Evolutionary conservation across 805 yeast species (phyloP), one percentile per base, ranked within the genome.

Genomic region (Candida incommunis): DNA sequence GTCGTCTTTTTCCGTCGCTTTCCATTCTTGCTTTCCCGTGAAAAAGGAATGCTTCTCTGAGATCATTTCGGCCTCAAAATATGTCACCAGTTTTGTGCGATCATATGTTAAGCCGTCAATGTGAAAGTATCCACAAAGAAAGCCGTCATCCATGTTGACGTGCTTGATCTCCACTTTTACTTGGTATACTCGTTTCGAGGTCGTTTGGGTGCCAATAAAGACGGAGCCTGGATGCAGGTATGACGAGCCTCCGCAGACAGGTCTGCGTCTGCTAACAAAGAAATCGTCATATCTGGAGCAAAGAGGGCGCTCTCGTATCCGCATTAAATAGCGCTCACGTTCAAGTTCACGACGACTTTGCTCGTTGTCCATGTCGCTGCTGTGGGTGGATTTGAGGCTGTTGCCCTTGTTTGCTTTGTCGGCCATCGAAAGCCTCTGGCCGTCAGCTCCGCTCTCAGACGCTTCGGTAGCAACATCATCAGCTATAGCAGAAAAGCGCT

Each of bases 41-140:
- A 66, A 62, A 51, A 81, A 80, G 18, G 81, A 71, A 55, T 73
- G 70, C 50, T 53, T 74, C 56, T 66, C 72, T 48, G 82, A 80
- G 42, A 80, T 70, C 51, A 81, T 78, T 54, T 80, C 86, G 2
- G 82, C 85, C 52, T 72, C 76, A 63, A 80, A 80, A 53, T 78
- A 80, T 4, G 88, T 80, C n/a, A 77, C 71, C 50, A 81, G 72
- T 45, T 74, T 72, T 1, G 83, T 80, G 49, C 76, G 70, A 40
- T 71, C 66, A 35, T 71, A 77, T 0, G 84, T 79, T 43, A 80
- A 67, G 2, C 84, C 66, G 45, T 74, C 69, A 47, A 81, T 81
- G 47, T 75, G 75, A 42, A 80, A 63, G 50, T 76, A 78, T 3
- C 88, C 88, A 22, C 81, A 66, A 5, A 73, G 43, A 35, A 59